Conservation (phyloP, 202 grass and related monocot species). For the Miscanthus sacchariflorus region DNA sequence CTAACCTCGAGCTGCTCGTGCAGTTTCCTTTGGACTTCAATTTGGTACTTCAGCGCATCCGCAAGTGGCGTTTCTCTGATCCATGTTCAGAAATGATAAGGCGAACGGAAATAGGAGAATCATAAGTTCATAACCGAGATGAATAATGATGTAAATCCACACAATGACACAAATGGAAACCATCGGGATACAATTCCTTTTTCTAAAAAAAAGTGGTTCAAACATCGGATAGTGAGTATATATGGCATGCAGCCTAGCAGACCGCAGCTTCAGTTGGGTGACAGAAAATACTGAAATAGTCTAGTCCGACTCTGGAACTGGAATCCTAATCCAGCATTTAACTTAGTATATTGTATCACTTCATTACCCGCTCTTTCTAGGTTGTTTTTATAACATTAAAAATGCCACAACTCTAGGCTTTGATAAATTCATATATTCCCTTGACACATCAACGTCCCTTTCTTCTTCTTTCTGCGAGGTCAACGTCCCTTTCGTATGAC, state of each 20-base stretch:
- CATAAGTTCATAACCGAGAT: background rate
- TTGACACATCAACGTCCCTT: background rate
- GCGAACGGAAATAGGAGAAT: background rate
- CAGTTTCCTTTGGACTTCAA: constrained; percentile 84
- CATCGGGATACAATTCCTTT: background rate
- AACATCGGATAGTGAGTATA: constrained; percentile 8
- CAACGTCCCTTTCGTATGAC: constrained; percentile 34
- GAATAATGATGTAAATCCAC: constrained; percentile 1
- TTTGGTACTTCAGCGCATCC: constrained; percentile 76
- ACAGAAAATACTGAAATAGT: background rate
- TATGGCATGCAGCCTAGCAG: constrained; percentile 4
- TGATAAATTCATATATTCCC: background rate
- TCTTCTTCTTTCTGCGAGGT: background rate
- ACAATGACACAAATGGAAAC: background rate
- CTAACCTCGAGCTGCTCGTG: constrained; percentile 87
- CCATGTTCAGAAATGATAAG: constrained; percentile 33
- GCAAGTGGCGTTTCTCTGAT: constrained; percentile 79
- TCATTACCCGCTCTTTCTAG: background rate
- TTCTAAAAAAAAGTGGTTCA: background rate
- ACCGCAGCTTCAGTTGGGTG: background rate
- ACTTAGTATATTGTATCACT: background rate
- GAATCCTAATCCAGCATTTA: background rate
- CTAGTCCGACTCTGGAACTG: background rate
- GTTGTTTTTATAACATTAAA: background rate
- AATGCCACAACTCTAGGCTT: background rate